phyloP scores from a whole-genome alignment of 495 filamentous ascomycete species.

The Podospora pseudoanserina region DNA sequence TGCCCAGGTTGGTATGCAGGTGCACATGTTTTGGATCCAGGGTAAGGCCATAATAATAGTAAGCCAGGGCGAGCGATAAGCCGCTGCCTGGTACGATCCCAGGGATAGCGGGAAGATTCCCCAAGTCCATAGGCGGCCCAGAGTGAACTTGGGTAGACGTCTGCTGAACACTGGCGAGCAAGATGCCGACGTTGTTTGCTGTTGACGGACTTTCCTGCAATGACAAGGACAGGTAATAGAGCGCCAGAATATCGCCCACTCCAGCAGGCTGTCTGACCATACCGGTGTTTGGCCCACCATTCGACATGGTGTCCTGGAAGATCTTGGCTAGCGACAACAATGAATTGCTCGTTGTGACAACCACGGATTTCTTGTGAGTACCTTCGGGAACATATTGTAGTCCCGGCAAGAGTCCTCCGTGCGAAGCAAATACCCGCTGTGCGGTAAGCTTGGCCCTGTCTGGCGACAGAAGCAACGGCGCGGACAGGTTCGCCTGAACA shows the following conservation, averaged over 20 bases:
- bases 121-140: constrained; percentile 23
- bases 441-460: constrained; percentile 81
- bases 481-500: constrained; percentile 16
- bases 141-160: constrained; percentile 49
- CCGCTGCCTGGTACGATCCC: constrained; percentile 84
- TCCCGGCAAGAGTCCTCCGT: constrained; percentile 75
- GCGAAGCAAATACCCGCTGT: constrained; percentile 72
- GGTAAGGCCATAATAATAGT: constrained; percentile 89
- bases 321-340: constrained; percentile 95
- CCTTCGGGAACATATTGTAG: constrained; percentile 71
- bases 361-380: constrained; percentile 70
- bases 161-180: constrained; percentile 91
- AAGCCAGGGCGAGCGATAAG: constrained; percentile 80
- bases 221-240: constrained; percentile 95
- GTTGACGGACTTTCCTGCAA: constrained; percentile 95
- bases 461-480: constrained; percentile 72
- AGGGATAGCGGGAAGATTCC: constrained; percentile 55
- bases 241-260: constrained; percentile 87
- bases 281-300: constrained; percentile 56
- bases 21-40: constrained; percentile 93
- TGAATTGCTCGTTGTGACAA: constrained; percentile 94
- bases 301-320: constrained; percentile 97
- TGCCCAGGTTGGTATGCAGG: constrained; percentile 94
- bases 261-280: constrained; percentile 61
- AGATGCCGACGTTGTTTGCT: constrained; percentile 96